phyloP scores from a whole-genome alignment of 495 filamentous ascomycete genomes.

The Hamigera avellanea region DNA sequence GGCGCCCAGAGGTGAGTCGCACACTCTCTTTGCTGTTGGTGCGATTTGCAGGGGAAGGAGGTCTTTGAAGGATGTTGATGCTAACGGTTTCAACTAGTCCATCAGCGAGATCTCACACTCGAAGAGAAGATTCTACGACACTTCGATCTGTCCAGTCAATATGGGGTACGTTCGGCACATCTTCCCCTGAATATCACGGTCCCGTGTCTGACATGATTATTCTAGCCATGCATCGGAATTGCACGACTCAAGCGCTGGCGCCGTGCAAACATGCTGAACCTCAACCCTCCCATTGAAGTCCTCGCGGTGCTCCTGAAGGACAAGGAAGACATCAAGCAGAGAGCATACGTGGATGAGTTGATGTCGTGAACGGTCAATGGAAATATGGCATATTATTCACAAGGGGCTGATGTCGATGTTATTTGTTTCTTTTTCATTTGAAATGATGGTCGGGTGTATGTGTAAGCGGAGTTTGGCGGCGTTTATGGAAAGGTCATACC shows the following conservation, averaged over 20 bases:
- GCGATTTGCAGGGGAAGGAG: no score
- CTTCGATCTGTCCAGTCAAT: conserved; percentile 81
- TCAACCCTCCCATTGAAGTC: conserved; percentile 88
- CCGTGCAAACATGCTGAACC: conserved; percentile 62
- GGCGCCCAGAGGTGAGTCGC: conserved; percentile 35
- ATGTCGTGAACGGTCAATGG: conserved; percentile 31
- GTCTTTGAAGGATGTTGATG: no score
- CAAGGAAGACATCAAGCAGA: conserved; percentile 39
- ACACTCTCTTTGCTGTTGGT: not conserved
- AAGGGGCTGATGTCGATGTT: no score
- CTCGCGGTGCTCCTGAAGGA: conserved; percentile 71
- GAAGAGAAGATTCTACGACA: conserved; percentile 80
- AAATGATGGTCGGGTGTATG: not conserved
- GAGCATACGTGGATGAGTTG: conserved; percentile 72
- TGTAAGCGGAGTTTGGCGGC: no score
- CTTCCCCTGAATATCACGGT: not conserved
- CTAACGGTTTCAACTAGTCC: conserved; percentile 33
- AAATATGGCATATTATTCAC: not conserved
- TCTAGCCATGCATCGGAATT: conserved; percentile 81
- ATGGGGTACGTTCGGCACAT: conserved; percentile 55
- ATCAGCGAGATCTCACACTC: conserved; percentile 57
- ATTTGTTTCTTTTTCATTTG: not conserved
- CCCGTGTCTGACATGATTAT: not conserved
- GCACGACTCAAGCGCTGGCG: conserved; percentile 75
- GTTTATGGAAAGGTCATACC: no score